Base-by-base conservation (phyloP, 2,329 filamentous ascomycete species). In the Mariannaea elegans region DNA sequence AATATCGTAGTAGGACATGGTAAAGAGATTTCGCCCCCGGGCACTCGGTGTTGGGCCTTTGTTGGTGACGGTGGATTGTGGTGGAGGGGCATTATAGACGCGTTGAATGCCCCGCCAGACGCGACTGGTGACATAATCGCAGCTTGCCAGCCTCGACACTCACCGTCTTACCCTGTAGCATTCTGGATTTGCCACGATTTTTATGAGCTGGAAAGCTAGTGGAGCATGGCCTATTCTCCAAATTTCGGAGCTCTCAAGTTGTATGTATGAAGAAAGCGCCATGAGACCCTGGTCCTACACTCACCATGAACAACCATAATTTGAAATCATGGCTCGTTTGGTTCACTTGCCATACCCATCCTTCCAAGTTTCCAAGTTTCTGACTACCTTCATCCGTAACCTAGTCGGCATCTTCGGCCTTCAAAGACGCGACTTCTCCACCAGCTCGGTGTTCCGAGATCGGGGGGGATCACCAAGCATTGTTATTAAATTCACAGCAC, bases 1-100 rank as follows among this genome's bases (percentile, higher is more conserved):
- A 58, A 94, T 86, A 75, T 93, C 89, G 81, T 95, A 96, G 81
- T 96, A 96, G 34, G 90, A 91, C 87, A 90, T 80, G 38, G 8
- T 69, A 61, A 16, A 24, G 27, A 16, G n/a, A 14, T 46, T 3
- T 9, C 18, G 24, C 16, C 29, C 16, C 32, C 31, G 18, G 36
- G 14, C 42, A 27, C 21, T 34, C 29, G 24, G 27, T 23, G 38
- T 13, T n/a, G 6, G 9, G 21, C 13, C 14, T 18, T 23, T 13
- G 8, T 12, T 8, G 21, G 8, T 38, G 23, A 27, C 9, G 9
- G 41, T n/a, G 23, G 18, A 16, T 45, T 31, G 41, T 18, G 31
- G 44, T 38, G 52, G 51, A n/a, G 13, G 34, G 41, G 18, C 4
- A 23, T 51, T 29, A 13, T 39, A 56, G 61, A 67, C 65, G 67